A percentile compares a stretch with the other conserved stretches of the same genome.
Evolutionary conservation across 768 basidiomycete species (phyloP).

Genomic region (Panellus pusillus): DNA sequence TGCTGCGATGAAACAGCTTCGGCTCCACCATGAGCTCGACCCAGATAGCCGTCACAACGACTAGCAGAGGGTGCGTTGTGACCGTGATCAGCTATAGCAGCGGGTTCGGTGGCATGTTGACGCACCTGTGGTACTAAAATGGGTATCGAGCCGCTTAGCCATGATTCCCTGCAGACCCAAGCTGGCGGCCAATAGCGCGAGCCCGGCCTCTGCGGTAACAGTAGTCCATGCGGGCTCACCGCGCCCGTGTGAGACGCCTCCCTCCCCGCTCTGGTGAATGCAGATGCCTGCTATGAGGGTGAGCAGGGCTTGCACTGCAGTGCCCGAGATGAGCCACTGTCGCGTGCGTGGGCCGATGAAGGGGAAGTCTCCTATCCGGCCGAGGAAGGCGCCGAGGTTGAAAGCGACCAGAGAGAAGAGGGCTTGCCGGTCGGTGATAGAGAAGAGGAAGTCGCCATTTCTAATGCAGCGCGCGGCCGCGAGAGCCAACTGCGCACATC

Average conservation of each 20-base stretch:
- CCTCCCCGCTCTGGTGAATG: constrained; percentile 67
- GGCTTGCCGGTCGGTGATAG: constrained; percentile 80
- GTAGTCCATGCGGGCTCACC: constrained; percentile 72
- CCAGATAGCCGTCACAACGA: constrained; percentile 86
- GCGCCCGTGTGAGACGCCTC: constrained; percentile 49
- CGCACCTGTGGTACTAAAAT: constrained; percentile 78
- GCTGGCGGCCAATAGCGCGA: constrained; percentile 79
- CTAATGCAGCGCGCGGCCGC: constrained; percentile 77
- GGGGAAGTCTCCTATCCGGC: constrained; percentile 66
- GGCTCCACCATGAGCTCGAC: constrained; percentile 86
- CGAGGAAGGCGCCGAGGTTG: constrained; percentile 70
- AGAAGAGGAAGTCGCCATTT: constrained; percentile 57
- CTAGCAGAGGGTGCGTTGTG: constrained; percentile 30
- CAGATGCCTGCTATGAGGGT: constrained; percentile 70
- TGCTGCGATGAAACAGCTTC: constrained; percentile 58
- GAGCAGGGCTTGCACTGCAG: constrained; percentile 70
- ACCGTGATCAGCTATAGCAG: not conserved
- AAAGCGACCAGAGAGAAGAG: constrained; percentile 73
- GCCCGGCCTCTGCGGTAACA: constrained; percentile 58
- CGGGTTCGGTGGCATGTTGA: constrained; percentile 16
- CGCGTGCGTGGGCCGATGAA: constrained; percentile 70
- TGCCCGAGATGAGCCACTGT: constrained; percentile 70
- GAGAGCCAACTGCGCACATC: constrained; percentile 60
- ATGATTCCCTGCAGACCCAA: constrained; percentile 86
- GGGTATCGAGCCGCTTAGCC: constrained; percentile 76